Evolutionary conservation across 2,329 filamentous ascomycete genomes (phyloP).

Genomic region (Fusarium sacchari): DNA sequence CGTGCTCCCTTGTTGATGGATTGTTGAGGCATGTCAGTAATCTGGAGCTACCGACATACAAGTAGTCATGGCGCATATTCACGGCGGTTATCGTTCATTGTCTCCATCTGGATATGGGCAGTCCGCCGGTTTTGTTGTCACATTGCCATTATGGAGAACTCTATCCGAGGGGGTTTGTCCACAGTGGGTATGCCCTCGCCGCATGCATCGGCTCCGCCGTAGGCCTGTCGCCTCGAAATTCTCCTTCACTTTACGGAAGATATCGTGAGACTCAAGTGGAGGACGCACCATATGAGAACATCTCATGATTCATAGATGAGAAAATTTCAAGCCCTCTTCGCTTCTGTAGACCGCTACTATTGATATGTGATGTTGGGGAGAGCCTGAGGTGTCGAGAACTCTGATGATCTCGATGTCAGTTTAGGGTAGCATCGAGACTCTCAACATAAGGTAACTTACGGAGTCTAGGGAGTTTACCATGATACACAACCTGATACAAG

Average conservation of each 20-base stretch:
- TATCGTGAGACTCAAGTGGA: slow-evolving; percentile 16
- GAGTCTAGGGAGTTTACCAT: neutral
- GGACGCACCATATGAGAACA: neutral
- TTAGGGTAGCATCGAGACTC: slow-evolving; percentile 18
- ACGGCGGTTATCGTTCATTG: slow-evolving; percentile 7
- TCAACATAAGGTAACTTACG: neutral
- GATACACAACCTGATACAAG: neutral
- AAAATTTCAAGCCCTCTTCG: neutral
- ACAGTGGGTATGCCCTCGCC: slow-evolving; percentile 22
- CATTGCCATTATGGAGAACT: slow-evolving; percentile 16
- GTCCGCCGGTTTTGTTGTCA: slow-evolving; percentile 8
- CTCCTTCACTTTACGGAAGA: slow-evolving; percentile 3
- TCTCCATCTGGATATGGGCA: neutral
- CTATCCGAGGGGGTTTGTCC: slow-evolving; percentile 18
- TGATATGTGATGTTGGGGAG: neutral
- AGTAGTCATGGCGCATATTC: slow-evolving; percentile 11
- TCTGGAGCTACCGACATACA: neutral
- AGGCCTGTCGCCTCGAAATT: neutral
- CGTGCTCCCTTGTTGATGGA: neutral
- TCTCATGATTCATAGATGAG: slow-evolving; percentile 25
- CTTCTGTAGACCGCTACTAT: slow-evolving; percentile 3
- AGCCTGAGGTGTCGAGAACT: neutral
- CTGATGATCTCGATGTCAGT: neutral
- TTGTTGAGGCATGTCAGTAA: slow-evolving; percentile 9
- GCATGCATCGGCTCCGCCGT: slow-evolving; percentile 28